Evolutionary conservation across 257 asterid species (phyloP).

Genomic region (Fraxinus excelsior): DNA sequence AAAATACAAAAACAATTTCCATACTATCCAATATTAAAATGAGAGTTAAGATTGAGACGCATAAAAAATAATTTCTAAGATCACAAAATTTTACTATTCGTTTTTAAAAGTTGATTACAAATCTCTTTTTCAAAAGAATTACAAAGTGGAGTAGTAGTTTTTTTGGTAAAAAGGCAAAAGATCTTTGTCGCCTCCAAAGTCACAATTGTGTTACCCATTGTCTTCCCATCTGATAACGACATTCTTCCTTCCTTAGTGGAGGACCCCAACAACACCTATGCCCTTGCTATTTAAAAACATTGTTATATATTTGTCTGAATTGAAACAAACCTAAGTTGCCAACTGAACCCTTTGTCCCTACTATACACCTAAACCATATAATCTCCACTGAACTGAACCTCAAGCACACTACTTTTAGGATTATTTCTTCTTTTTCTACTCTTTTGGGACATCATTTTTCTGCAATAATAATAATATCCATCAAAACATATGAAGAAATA

Average conservation of each 20-base stretch:
- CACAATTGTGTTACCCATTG: slow-evolving; percentile 20
- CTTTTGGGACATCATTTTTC: neutral
- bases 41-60: too few relatives aligned
- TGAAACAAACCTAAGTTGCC: slow-evolving; percentile 6
- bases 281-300: neutral
- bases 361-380: slow-evolving; percentile 31
- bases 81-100: neutral
- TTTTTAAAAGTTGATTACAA: neutral
- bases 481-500: too few relatives aligned
- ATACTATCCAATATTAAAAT: too few relatives aligned
- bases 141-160: slow-evolving; percentile 13
- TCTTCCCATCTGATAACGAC: slow-evolving; percentile 15
- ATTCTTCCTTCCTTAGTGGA: slow-evolving; percentile 10
- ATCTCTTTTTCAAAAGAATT: neutral
- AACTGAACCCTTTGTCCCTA: slow-evolving; percentile 26
- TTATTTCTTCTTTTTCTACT: neutral
- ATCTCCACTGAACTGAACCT: neutral
- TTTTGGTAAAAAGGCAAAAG: slow-evolving; percentile 18
- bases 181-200: slow-evolving; percentile 35
- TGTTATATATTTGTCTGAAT: neutral
- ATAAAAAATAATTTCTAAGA: too few relatives aligned
- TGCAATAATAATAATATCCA: neutral
- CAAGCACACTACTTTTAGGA: neutral
- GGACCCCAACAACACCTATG: slow-evolving; percentile 16
- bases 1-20: too few relatives aligned